These are phyloP conservation scores for Tolypocladium paradoxum DNA, from an alignment of 2,329 filamentous ascomycete species.

Conservation along the genomic window DNA sequence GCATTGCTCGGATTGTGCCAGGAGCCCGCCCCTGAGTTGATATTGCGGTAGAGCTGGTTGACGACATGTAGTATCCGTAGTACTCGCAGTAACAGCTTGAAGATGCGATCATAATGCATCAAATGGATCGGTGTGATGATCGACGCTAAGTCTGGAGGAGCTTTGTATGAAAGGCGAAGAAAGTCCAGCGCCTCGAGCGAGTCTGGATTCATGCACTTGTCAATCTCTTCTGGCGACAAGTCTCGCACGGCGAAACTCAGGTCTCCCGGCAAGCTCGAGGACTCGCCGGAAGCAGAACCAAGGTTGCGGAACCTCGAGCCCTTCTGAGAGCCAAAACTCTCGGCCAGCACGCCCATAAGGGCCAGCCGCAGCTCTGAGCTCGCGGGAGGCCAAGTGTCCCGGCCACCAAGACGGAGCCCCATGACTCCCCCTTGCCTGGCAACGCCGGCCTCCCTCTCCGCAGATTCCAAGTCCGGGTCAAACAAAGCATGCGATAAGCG, in stretches of 20 bases:
- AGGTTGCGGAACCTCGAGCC: slow-evolving; percentile 11
- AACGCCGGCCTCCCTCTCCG: slow-evolving; percentile 60
- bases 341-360: slow-evolving; percentile 72
- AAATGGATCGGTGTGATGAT: slow-evolving; percentile 64
- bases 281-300: slow-evolving; percentile 18
- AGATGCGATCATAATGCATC: slow-evolving; percentile 75
- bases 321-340: slow-evolving; percentile 47
- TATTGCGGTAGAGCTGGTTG: slow-evolving; percentile 51
- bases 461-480: slow-evolving; percentile 67
- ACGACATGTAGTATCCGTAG: slow-evolving; percentile 70
- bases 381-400: slow-evolving; percentile 83
- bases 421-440: slow-evolving; percentile 61
- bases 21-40: slow-evolving; percentile 26
- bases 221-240: slow-evolving; percentile 66
- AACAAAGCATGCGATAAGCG: slow-evolving; percentile 76
- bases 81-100: slow-evolving; percentile 67
- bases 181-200: slow-evolving; percentile 89
- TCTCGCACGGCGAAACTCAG: slow-evolving; percentile 79
- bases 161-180: slow-evolving; percentile 72
- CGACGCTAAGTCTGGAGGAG: slow-evolving; percentile 58
- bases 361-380: slow-evolving; percentile 87
- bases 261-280: slow-evolving; percentile 49
- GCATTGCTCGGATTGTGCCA: slow-evolving; percentile 26
- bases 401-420: slow-evolving; percentile 71
- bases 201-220: slow-evolving; percentile 71